A percentile compares a stretch with the other conserved stretches of the same genome.
Conservation (phyloP, 1,284 basidiomycete species). For the Neolentinus lepideus region DNA sequence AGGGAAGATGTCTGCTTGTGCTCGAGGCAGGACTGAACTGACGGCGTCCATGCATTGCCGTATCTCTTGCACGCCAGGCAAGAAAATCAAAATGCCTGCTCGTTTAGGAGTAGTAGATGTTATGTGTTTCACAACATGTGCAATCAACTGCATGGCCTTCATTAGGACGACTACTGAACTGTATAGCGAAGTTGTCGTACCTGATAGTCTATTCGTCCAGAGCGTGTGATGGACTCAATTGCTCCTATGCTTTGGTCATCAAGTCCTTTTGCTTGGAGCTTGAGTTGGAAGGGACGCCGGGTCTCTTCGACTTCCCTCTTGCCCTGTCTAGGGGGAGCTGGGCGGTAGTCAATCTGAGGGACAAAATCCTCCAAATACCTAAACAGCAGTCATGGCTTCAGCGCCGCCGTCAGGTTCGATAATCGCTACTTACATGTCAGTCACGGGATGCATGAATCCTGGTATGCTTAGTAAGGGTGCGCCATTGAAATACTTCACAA, state of each 20-base stretch:
- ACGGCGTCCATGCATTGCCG: slow-evolving; percentile 74
- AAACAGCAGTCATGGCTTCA: neutral
- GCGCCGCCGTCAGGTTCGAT: neutral
- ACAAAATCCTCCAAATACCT: slow-evolving; percentile 83
- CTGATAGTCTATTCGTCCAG: slow-evolving; percentile 71
- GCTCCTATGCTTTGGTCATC: slow-evolving; percentile 45
- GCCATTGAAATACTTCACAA: slow-evolving; percentile 73
- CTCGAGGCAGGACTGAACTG: slow-evolving; percentile 28
- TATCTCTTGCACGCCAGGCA: slow-evolving; percentile 87
- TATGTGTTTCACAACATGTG: slow-evolving; percentile 61
- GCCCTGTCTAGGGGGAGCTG: slow-evolving; percentile 25
- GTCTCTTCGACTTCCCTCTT: slow-evolving; percentile 47
- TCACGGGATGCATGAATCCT: slow-evolving; percentile 76
- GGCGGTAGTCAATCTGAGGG: slow-evolving; percentile 42
- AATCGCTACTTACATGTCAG: slow-evolving; percentile 50
- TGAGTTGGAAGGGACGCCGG: slow-evolving; percentile 35
- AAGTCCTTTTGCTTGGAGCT: slow-evolving; percentile 45
- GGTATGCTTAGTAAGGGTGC: slow-evolving; percentile 84
- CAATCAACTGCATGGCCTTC: slow-evolving; percentile 48
- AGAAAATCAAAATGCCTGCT: slow-evolving; percentile 80
- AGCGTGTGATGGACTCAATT: slow-evolving; percentile 55
- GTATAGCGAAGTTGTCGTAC: slow-evolving; percentile 27
- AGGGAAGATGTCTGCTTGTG: slow-evolving; percentile 61
- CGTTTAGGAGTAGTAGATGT: slow-evolving; percentile 41
- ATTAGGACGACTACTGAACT: neutral